Conservation (phyloP, 768 basidiomycete species). For the Mycena crocata region DNA sequence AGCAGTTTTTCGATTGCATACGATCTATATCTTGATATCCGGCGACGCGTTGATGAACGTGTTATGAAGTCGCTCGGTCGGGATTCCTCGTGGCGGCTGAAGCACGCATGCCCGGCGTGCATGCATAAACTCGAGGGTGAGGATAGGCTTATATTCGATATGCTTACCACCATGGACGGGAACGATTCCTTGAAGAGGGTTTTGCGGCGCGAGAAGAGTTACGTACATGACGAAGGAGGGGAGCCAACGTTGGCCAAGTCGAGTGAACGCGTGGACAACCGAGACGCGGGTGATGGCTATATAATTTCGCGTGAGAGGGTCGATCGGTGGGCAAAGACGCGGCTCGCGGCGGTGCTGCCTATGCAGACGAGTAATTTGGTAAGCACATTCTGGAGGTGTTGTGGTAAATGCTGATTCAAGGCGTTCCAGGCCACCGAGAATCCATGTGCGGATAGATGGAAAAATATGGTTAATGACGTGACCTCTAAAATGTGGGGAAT, state of each 20-base stretch:
- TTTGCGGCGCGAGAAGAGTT: not conserved
- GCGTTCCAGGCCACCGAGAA: conserved; percentile 6
- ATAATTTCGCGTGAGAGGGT: conserved; percentile 24
- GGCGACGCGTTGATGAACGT: conserved; percentile 8
- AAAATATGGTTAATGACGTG: conserved; percentile 33
- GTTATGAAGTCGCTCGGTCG: too few relatives aligned
- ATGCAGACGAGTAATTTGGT: not conserved
- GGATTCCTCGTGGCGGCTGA: conserved; percentile 32
- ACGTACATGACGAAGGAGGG: not conserved
- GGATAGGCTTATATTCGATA: conserved; percentile 26
- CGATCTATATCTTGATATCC: conserved; percentile 35
- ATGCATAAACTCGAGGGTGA: conserved; percentile 38
- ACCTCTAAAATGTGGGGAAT: too few relatives aligned
- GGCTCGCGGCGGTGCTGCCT: not conserved
- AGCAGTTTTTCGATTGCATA: conserved; percentile 34
- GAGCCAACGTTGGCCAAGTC: conserved; percentile 12
- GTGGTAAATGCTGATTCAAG: not conserved
- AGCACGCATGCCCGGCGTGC: conserved; percentile 41
- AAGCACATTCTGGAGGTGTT: not conserved
- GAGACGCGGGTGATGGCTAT: conserved; percentile 17
- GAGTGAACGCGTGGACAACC: conserved; percentile 19
- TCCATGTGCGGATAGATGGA: conserved; percentile 31
- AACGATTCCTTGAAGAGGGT: conserved; percentile 39
- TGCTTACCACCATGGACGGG: conserved; percentile 39
- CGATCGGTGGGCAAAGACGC: conserved; percentile 18